Base-by-base conservation (phyloP, 2,329 filamentous ascomycete genomes). In the Phyllosticta citrichinensis region DNA sequence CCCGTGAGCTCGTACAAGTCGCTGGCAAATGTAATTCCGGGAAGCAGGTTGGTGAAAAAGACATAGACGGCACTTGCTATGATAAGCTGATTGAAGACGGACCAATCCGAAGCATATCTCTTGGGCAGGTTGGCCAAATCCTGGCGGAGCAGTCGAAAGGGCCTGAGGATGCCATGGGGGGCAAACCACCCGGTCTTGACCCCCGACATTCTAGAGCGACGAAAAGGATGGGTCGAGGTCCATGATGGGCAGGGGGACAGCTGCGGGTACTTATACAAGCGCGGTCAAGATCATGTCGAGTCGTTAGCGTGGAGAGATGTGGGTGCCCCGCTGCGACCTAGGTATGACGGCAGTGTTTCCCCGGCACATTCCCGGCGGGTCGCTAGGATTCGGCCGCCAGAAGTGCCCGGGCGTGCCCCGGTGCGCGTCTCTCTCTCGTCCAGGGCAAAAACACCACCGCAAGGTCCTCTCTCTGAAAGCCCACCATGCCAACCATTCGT, bases 41-140 rank as follows among this genome's bases (percentile, higher is more conserved):
- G 85, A 11, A 87, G 71, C 5, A 87, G 75, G 67, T 87, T 87
- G 27, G 83, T 86, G 68, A 87, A 87, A 75, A 86, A 87, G 63
- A 87, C 79, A 70, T 85, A 86, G 30, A 87, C 79, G 1, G 84
- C 81, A 66, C 83, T 85, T 24, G 84, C 84, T 58, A 87, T 72
- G 6, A 87, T 75, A 50, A 86, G 73, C 66, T 87, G 85, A 66
- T 87, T 87, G 70, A 87, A 87, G 22, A 80, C 63, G 5, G 63
- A 68, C 70, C 71, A 74, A 62, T 74, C 71, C 25, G 69, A 69
- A 2, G 65, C 61, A 53, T 70, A 74, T n/a, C 72, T 65, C 27
- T 60, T 61, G 2, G 65, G 56, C 24, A 70, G 62, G 62, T 73
- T 71, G 19, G 53, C 57, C 63, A 66, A 57, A 60, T 74, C 72